Evolutionary conservation across 1,284 basidiomycete species (phyloP).

Genomic region (Fereydounia khargensis): DNA sequence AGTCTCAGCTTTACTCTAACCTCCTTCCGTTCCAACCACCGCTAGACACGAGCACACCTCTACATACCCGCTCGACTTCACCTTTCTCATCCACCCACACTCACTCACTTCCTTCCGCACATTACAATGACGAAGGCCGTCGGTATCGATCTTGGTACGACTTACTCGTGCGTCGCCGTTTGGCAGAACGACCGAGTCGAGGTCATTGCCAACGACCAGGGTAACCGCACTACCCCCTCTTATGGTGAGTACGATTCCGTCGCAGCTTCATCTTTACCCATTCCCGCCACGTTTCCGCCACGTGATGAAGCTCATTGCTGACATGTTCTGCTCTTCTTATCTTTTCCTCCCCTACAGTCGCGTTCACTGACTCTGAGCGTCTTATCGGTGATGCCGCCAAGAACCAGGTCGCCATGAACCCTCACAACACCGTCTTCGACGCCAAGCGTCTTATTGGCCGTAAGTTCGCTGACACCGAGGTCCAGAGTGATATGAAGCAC

Average conservation of each 20-base stretch:
- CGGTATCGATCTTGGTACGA: constrained; percentile 86
- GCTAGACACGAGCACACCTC: too few species aligned
- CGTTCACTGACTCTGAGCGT: constrained; percentile 74
- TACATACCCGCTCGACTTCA: too few species aligned
- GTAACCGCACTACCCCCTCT: constrained; percentile 89
- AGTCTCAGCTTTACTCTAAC: too few species aligned
- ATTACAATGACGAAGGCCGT: constrained; percentile 76
- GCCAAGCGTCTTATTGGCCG: constrained; percentile 87
- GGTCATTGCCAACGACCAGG: constrained; percentile 88
- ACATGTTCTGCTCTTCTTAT: too few species aligned
- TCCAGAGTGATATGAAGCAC: constrained; percentile 91
- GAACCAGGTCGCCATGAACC: constrained; percentile 75
- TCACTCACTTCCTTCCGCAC: too few species aligned
- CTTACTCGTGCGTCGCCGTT: constrained; percentile 70
- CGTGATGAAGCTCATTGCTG: too few species aligned
- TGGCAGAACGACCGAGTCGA: constrained; percentile 99
- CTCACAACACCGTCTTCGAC: constrained; percentile 68
- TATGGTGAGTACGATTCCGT: constrained; percentile 20
- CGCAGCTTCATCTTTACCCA: too few species aligned
- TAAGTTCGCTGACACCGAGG: constrained; percentile 79
- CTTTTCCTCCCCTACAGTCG: too few species aligned
- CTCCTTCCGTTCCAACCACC: too few species aligned
- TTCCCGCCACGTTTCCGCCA: too few species aligned
- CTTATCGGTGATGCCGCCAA: constrained; percentile 90
- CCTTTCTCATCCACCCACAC: too few species aligned